Evolutionary conservation across 225 moss, liverwort and hornwort genomes (phyloP).

Genomic region (Takakia lepidozioides): DNA sequence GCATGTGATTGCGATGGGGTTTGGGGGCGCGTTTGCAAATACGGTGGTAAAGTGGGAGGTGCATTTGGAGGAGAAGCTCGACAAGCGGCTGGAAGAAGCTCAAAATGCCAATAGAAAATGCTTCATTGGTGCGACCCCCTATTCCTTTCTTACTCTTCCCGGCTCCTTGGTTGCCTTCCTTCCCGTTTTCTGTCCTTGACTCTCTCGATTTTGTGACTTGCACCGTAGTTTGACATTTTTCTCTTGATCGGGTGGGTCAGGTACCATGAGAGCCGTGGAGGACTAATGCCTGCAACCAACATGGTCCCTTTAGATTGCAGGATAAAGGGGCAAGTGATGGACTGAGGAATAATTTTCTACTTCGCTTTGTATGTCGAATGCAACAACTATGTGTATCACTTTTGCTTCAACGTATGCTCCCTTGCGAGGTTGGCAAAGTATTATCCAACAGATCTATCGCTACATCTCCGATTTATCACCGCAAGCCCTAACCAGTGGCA

Average conservation of each 20-base stretch:
- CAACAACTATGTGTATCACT: too few relatives aligned
- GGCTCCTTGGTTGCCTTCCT: background rate
- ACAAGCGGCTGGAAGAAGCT: constrained; percentile 34
- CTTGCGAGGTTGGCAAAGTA: too few relatives aligned
- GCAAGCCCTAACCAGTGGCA: too few relatives aligned
- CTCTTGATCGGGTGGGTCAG: constrained; percentile 2
- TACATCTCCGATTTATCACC: too few relatives aligned
- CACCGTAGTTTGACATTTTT: background rate
- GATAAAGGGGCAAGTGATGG: too few relatives aligned
- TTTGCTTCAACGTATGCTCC: too few relatives aligned
- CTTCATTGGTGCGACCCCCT: constrained; percentile 18
- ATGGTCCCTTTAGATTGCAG: too few relatives aligned
- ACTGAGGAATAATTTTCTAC: too few relatives aligned
- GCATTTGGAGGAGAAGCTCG: constrained; percentile 22
- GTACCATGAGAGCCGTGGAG: constrained; percentile 29
- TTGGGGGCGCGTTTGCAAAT: constrained; percentile 38
- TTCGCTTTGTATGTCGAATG: too few relatives aligned
- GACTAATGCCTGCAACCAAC: too few relatives aligned
- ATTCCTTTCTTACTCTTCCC: background rate
- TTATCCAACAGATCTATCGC: too few relatives aligned
- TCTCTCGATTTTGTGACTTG: background rate
- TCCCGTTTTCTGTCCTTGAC: too few relatives aligned
- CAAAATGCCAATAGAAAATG: constrained; percentile 31
- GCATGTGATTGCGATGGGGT: constrained; percentile 38
- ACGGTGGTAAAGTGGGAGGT: constrained; percentile 46